Evolutionary conservation across 2,329 filamentous ascomycete genomes (phyloP).

Genomic region (Sporothrix schenckii): DNA sequence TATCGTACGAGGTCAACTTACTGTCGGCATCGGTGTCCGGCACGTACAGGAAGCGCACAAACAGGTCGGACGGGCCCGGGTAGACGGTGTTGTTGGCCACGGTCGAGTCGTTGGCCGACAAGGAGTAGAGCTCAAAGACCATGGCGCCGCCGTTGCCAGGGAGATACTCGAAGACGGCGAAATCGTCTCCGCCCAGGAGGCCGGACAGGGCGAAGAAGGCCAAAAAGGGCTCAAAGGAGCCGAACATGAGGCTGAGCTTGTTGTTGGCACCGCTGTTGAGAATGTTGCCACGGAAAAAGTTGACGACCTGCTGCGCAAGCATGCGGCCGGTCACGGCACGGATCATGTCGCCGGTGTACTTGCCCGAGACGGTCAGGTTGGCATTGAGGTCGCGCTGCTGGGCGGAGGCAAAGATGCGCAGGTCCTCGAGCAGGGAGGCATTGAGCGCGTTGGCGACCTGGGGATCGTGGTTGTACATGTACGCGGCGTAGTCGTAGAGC

Average conservation of each 20-base stretch:
- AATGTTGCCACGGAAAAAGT: constrained; percentile 50
- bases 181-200: constrained; percentile 55
- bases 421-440: constrained; percentile 52
- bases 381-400: constrained; percentile 63
- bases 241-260: constrained; percentile 59
- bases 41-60: constrained; percentile 61
- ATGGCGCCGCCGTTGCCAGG: constrained; percentile 74
- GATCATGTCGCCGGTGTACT: constrained; percentile 44
- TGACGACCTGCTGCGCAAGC: constrained; percentile 51
- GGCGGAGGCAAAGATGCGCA: constrained; percentile 65
- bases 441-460: constrained; percentile 48
- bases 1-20: constrained; percentile 44
- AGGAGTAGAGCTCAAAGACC: constrained; percentile 67
- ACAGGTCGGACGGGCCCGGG: constrained; percentile 47
- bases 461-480: constrained; percentile 56
- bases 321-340: constrained; percentile 59
- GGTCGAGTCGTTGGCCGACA: constrained; percentile 38
- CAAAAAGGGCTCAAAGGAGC: constrained; percentile 58
- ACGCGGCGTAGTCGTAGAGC: constrained; percentile 60
- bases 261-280: constrained; percentile 45
- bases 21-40: constrained; percentile 49
- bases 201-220: constrained; percentile 57
- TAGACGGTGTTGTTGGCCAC: constrained; percentile 36
- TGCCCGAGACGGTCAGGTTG: constrained; percentile 62
- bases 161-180: constrained; percentile 52